Conservation (phyloP, 225 moss, liverwort and hornwort genomes). For the Bryoerythrophyllum caledonicum region DNA sequence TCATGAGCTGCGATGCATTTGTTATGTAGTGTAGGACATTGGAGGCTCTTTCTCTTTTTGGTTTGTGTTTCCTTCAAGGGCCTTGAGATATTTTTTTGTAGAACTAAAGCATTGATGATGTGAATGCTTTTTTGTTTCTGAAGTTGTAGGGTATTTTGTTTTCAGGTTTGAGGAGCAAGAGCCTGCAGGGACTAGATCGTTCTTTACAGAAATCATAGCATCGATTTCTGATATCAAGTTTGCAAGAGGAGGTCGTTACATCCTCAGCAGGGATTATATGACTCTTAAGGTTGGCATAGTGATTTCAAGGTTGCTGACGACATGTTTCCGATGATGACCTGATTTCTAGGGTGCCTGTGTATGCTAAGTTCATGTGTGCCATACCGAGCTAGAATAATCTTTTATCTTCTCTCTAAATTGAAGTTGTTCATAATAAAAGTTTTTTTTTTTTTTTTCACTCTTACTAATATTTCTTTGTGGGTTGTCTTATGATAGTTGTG, state of each 20-base stretch:
- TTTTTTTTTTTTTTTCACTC: neutral
- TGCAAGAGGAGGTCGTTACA: slow-evolving; percentile 95
- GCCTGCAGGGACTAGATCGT: slow-evolving; percentile 90
- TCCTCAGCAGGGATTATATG: slow-evolving; percentile 98
- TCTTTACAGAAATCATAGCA: slow-evolving; percentile 99
- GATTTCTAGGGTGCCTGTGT: slow-evolving; percentile 10
- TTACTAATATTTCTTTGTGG: slow-evolving; percentile 11
- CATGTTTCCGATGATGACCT: slow-evolving; percentile 1
- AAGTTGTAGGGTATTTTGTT: slow-evolving; percentile 14
- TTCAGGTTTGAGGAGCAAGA: slow-evolving; percentile 96
- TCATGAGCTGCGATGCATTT: neutral
- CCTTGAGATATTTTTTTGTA: neutral
- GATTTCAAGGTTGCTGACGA: slow-evolving; percentile 15
- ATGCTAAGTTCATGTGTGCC: neutral
- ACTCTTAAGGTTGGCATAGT: slow-evolving; percentile 75
- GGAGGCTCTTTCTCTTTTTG: neutral
- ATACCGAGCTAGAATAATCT: neutral
- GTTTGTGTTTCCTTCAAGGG: neutral
- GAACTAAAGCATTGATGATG: neutral
- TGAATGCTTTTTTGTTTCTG: neutral
- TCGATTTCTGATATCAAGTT: slow-evolving; percentile 99
- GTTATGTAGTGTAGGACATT: neutral
- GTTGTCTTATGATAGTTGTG: slow-evolving; percentile 60
- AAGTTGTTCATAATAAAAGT: no score
- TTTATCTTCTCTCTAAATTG: neutral